Percentiles rank a stretch among this genome's conserved stretches.
phyloP scores from a whole-genome alignment of 768 basidiomycete species.

The Leccinellum rugosiceps region DNA sequence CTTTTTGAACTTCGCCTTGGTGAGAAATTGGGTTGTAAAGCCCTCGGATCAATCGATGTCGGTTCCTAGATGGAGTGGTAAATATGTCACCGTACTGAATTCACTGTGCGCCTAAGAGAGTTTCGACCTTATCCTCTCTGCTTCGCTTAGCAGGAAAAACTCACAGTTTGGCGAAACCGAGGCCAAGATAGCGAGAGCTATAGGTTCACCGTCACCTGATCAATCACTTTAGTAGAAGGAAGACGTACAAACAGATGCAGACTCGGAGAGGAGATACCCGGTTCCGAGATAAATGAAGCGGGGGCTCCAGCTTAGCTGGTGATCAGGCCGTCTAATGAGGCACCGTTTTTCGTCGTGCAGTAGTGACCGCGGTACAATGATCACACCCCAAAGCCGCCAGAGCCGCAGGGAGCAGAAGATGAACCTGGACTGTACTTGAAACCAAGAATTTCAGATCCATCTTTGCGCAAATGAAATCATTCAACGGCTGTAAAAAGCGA shows the following conservation, averaged over 20 bases:
- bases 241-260: constrained; percentile 1
- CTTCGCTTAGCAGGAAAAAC: constrained; percentile 3
- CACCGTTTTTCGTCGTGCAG: constrained; percentile 1
- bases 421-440: constrained; percentile 3
- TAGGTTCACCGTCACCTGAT: neutral
- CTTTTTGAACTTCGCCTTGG: neutral
- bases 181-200: neutral
- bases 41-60: constrained; percentile 19
- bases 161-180: neutral
- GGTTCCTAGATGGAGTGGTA: constrained; percentile 7
- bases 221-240: constrained; percentile 7
- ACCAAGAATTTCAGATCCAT: constrained; percentile 9
- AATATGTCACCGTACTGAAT: neutral
- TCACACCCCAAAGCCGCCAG: neutral
- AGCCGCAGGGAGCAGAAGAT: constrained; percentile 14
- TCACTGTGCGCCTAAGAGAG: neutral
- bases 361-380: neutral
- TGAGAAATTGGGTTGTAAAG: constrained; percentile 7
- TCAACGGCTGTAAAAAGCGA: constrained; percentile 8
- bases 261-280: constrained; percentile 5
- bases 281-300: constrained; percentile 8
- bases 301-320: neutral
- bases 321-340: neutral
- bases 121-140: neutral
- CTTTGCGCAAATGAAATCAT: constrained; percentile 14